Conservation (phyloP, 169 alveolate genomes). For the Toxoplasma gondii region DNA sequence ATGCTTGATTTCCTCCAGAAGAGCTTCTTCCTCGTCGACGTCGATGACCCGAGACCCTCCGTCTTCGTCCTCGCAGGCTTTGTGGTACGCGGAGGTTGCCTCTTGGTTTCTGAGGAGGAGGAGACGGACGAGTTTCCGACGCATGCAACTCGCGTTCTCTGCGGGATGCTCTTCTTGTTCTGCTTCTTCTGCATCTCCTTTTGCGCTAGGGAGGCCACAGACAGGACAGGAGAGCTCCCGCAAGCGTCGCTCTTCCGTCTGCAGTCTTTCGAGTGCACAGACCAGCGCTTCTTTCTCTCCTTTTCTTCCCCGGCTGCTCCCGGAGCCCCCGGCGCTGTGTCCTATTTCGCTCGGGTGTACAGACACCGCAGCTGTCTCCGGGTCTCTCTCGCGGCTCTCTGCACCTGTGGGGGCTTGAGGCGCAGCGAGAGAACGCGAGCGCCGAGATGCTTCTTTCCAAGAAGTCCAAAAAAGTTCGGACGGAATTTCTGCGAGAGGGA, state of each 20-base stretch:
- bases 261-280: neutral
- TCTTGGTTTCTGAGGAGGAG: neutral
- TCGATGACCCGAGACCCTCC: neutral
- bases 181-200: neutral
- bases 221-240: neutral
- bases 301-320: neutral
- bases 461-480: neutral
- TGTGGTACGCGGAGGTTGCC: neutral
- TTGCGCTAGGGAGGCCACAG: slow-evolving; percentile 19
- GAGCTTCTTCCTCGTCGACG: slow-evolving; percentile 23
- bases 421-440: no score
- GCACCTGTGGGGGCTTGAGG: no score
- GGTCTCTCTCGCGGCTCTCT: no score
- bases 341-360: no score
- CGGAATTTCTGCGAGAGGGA: neutral
- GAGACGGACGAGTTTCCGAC: neutral
- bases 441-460: neutral
- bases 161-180: neutral
- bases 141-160: neutral
- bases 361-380: no score
- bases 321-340: no score
- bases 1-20: neutral
- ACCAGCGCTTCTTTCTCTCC: neutral
- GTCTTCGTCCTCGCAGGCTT: neutral
- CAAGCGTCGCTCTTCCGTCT: neutral